These are phyloP conservation scores for Rhynchosporium secalis DNA, from an alignment of 2,329 filamentous ascomycete species.

Conservation along the genomic window DNA sequence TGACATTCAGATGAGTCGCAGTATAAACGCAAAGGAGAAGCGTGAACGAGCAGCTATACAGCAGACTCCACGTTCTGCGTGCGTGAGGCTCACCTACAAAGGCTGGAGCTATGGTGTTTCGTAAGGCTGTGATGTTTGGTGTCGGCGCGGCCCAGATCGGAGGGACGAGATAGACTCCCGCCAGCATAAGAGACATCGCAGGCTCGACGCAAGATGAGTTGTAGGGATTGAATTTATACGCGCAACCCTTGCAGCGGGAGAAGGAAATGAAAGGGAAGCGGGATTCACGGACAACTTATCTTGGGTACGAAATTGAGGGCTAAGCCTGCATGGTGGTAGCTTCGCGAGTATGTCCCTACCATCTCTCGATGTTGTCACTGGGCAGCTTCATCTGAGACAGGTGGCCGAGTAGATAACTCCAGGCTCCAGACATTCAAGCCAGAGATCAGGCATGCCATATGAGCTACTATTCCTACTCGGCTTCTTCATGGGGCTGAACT, in stretches of 20 bases:
- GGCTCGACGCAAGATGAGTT: background rate
- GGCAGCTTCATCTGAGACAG: no score
- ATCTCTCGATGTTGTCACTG: no score
- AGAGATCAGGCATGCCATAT: no score
- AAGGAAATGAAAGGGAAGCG: background rate
- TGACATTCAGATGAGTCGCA: conserved; percentile 22
- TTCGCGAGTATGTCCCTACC: background rate
- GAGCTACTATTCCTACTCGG: no score
- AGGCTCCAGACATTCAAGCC: no score
- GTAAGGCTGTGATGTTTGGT: background rate
- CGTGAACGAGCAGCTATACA: conserved; percentile 19
- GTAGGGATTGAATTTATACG: background rate
- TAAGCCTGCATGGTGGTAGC: background rate
- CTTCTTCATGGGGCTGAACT: no score
- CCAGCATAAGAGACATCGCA: background rate
- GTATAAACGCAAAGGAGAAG: conserved; percentile 22
- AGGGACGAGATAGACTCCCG: background rate
- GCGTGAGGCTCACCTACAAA: background rate
- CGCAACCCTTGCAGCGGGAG: no score
- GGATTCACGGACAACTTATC: background rate
- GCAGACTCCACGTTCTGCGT: conserved; percentile 1
- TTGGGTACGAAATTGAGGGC: background rate
- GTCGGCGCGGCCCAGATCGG: background rate
- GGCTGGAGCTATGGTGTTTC: background rate
- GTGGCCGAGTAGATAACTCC: no score